phyloP scores from a whole-genome alignment of 352 stramenopile genomes.

The Thraustochytrium sp. region DNA sequence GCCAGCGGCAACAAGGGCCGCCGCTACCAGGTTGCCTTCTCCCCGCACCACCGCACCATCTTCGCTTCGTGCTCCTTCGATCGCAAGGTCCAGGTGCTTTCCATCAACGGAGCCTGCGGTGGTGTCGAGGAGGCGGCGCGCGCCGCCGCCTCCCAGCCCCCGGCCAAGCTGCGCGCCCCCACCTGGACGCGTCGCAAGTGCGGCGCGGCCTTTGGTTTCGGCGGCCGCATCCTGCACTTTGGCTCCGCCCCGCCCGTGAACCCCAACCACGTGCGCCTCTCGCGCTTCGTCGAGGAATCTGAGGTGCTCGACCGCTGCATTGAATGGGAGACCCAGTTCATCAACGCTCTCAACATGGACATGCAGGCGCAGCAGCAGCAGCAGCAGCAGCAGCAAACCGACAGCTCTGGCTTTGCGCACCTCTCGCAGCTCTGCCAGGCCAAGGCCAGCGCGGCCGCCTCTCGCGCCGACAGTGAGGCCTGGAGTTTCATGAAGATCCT shows the following conservation, averaged over 20 bases:
- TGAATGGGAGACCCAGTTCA: constrained; percentile 43
- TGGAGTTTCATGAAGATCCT: constrained; percentile 87
- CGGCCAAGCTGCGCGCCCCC: constrained; percentile 62
- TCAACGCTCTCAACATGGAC: constrained; percentile 52
- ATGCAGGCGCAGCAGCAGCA: constrained; percentile 57
- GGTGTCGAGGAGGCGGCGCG: constrained; percentile 57
- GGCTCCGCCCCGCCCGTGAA: constrained; percentile 50
- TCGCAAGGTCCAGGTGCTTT: constrained; percentile 90
- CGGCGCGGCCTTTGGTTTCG: constrained; percentile 91
- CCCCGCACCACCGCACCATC: constrained; percentile 84
- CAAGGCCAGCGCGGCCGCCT: constrained; percentile 65
- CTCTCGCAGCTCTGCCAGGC: constrained; percentile 84
- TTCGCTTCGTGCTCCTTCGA: constrained; percentile 92
- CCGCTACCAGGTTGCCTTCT: constrained; percentile 92
- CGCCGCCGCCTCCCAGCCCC: constrained; percentile 65
- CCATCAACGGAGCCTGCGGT: constrained; percentile 56
- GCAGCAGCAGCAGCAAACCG: constrained; percentile 59
- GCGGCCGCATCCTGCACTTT: constrained; percentile 84
- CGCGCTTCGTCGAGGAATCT: background rate
- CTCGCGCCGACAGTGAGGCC: constrained; percentile 65
- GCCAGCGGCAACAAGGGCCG: constrained; percentile 49
- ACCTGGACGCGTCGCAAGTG: constrained; percentile 86
- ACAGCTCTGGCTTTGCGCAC: constrained; percentile 73
- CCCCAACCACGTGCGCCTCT: background rate
- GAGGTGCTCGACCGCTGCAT: background rate